Conservation (phyloP, 1,139 yeast genomes). For the Taiozyma sp. region DNA sequence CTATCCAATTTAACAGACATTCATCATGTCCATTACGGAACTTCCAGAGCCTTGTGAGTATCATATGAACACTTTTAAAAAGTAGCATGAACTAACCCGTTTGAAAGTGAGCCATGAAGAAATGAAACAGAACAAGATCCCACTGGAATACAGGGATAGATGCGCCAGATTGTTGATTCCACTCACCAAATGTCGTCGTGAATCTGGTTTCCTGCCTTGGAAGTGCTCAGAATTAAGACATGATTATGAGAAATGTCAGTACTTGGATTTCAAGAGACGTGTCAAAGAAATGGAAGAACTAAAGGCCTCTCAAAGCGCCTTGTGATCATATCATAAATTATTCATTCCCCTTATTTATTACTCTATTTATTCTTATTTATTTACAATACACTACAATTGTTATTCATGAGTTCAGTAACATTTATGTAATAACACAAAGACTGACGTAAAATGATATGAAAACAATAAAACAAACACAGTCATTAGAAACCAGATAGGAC, state of each 20-base stretch:
- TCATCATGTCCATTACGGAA: conserved; percentile 1
- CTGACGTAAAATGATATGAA: not conserved
- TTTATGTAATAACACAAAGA: not conserved
- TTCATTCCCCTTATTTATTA: not conserved
- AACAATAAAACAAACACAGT: not conserved
- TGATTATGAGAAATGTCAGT: conserved; percentile 83
- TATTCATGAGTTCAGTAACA: not conserved
- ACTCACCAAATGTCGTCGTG: conserved; percentile 52
- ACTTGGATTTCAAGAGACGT: conserved; percentile 78
- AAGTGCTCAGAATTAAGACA: conserved; percentile 80
- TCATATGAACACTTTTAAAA: not conserved
- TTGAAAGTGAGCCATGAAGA: conserved; percentile 73
- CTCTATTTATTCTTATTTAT: conserved; percentile 3
- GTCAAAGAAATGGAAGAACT: conserved; percentile 64
- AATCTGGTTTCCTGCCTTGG: conserved; percentile 55
- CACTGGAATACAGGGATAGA: conserved; percentile 80
- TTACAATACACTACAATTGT: not conserved
- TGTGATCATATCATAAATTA: not conserved
- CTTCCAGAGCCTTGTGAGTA: conserved; percentile 11
- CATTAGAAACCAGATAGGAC: not conserved
- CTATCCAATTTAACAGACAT: not conserved
- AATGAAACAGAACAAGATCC: conserved; percentile 77
- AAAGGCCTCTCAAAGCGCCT: conserved; percentile 21
- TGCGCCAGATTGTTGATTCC: conserved; percentile 78
- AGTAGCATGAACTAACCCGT: not conserved